Percentiles rank a stretch among this genome's conserved stretches.
Conservation (phyloP, 192 early-diverging fungal genomes). For the Backusella macrospora region DNA sequence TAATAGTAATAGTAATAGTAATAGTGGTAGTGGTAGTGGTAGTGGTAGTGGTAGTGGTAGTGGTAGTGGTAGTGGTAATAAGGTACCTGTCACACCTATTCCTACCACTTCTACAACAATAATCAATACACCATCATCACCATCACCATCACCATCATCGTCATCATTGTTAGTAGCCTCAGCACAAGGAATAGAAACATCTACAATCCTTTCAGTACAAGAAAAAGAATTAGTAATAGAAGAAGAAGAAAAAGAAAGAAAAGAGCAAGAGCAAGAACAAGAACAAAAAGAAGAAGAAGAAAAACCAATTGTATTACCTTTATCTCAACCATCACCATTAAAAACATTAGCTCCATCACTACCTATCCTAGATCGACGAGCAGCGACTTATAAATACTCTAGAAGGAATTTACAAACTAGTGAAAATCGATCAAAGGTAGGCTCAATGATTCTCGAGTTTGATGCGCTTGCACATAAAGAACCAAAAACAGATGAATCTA, state of each 20-base stretch:
- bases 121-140: not conserved
- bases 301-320: not conserved
- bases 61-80: not conserved
- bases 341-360: not conserved
- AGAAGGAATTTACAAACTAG: conserved; percentile 20
- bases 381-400: conserved; percentile 32
- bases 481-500: conserved; percentile 12
- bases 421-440: conserved; percentile 24
- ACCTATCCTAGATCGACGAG: conserved; percentile 20
- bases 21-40: too few relatives aligned
- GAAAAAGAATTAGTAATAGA: not conserved
- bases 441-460: conserved; percentile 37
- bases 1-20: not conserved
- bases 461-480: conserved; percentile 34
- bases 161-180: not conserved
- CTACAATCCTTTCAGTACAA: not conserved
- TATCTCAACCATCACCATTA: not conserved
- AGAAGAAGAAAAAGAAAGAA: too few relatives aligned
- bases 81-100: not conserved
- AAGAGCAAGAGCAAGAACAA: not conserved
- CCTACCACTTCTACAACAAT: not conserved
- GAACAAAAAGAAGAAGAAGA: not conserved
- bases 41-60: too few relatives aligned
- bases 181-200: not conserved
- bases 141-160: not conserved